These are phyloP conservation scores for Suillus lakei DNA, from an alignment of 768 basidiomycete genomes.

Conservation along the genomic window DNA sequence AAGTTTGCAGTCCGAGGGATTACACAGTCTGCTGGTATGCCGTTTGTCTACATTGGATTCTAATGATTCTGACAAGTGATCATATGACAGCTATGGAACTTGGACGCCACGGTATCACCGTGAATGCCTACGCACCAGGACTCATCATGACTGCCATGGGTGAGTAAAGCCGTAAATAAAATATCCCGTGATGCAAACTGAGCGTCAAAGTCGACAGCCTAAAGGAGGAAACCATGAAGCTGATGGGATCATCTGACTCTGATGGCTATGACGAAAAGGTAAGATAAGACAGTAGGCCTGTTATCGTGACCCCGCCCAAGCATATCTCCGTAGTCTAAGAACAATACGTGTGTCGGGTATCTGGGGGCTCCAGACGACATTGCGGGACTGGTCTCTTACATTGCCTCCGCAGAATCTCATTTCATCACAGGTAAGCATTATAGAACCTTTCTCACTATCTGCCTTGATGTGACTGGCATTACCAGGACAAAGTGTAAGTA, in stretches of 20 bases:
- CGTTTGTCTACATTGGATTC: neutral
- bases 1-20: slow-evolving; percentile 38
- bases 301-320: neutral
- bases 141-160: slow-evolving; percentile 31
- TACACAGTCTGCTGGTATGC: slow-evolving; percentile 26
- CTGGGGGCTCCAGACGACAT: slow-evolving; percentile 24
- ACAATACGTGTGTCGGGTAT: slow-evolving; percentile 12
- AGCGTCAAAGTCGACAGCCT: neutral
- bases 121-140: slow-evolving; percentile 35
- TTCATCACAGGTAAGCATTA: slow-evolving; percentile 32
- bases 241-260: slow-evolving; percentile 2
- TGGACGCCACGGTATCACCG: slow-evolving; percentile 28
- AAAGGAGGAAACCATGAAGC: slow-evolving; percentile 8
- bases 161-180: slow-evolving; percentile 10
- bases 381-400: slow-evolving; percentile 31
- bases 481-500: neutral
- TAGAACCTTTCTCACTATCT: neutral
- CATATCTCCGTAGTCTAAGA: neutral
- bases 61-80: neutral
- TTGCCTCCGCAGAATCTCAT: slow-evolving; percentile 31
- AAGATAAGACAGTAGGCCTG: neutral
- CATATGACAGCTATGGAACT: slow-evolving; percentile 29
- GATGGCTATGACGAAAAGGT: neutral
- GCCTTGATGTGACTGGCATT: neutral
- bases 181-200: neutral